phyloP scores from a whole-genome alignment of 1,284 basidiomycete species.

The Ustilago tritici region DNA sequence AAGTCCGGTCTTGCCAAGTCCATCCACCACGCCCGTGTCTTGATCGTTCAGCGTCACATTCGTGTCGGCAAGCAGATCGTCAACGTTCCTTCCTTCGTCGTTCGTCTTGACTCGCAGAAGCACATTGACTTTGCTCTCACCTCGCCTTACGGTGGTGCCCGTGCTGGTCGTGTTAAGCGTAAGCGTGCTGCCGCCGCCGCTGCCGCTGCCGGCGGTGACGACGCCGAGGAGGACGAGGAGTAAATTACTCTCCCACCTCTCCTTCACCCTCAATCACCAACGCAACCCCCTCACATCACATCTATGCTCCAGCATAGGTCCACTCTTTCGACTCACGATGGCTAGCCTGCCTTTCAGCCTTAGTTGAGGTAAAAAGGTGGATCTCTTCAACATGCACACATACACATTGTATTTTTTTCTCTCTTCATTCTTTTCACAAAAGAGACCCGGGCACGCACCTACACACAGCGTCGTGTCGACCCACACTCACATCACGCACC shows the following conservation, averaged over 20 bases:
- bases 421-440: constrained; percentile 19
- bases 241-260: constrained; percentile 23
- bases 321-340: constrained; percentile 9
- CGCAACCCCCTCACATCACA: neutral
- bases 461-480: constrained; percentile 7
- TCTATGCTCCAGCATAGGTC: constrained; percentile 7
- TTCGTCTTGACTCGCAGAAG: constrained; percentile 75
- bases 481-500: constrained; percentile 9
- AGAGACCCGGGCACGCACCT: constrained; percentile 18
- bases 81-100: constrained; percentile 98
- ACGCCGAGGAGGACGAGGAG: constrained; percentile 77
- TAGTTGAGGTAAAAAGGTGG: constrained; percentile 1
- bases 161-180: constrained; percentile 97
- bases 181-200: constrained; percentile 95
- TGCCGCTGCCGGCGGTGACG: constrained; percentile 89
- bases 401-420: constrained; percentile 29
- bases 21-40: constrained; percentile 97
- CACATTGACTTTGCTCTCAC: constrained; percentile 99
- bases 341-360: constrained; percentile 37
- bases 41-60: constrained; percentile 97
- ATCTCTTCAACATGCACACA: constrained; percentile 14
- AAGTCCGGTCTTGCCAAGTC: constrained; percentile 97
- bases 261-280: neutral
- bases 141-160: constrained; percentile 96
- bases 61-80: constrained; percentile 99